Percentiles rank a stretch among this genome's conserved stretches.
Conservation (phyloP, 176 grass and related monocot genomes). For the Poa annua region DNA sequence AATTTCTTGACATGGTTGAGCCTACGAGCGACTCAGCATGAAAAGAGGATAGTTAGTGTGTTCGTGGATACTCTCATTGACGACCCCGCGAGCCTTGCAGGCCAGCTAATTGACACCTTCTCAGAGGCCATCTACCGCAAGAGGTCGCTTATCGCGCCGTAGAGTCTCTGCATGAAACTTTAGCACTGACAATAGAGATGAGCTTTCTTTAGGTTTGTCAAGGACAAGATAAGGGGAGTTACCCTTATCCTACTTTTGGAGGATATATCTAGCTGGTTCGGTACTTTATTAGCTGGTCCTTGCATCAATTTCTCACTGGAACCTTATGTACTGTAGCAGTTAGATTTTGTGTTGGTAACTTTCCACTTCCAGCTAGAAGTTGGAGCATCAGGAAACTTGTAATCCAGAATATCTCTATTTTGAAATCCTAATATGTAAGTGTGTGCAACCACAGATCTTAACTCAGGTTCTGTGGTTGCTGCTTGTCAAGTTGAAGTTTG, state of each 20-base stretch:
- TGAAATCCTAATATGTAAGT: neutral
- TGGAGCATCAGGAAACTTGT: neutral
- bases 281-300: neutral
- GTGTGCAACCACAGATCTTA: neutral
- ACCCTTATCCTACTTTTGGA: slow-evolving; percentile 1
- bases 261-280: neutral
- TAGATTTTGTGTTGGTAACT: neutral
- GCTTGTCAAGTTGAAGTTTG: neutral
- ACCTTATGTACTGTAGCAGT: neutral
- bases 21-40: slow-evolving; percentile 46
- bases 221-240: neutral
- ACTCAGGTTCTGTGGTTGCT: neutral
- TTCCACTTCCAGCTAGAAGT: neutral
- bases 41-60: slow-evolving; percentile 46
- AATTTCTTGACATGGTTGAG: slow-evolving; percentile 76
- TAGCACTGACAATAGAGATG: slow-evolving; percentile 38
- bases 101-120: slow-evolving; percentile 50
- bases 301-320: neutral
- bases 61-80: slow-evolving; percentile 48
- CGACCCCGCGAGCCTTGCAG: slow-evolving; percentile 23
- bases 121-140: slow-evolving; percentile 50
- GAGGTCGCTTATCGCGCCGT: slow-evolving; percentile 30
- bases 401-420: neutral
- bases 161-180: slow-evolving; percentile 52
- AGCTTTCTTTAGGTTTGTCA: neutral